Evolutionary conservation across 352 stramenopile genomes (phyloP), one percentile per base, ranked within the genome.

Genomic region (Globisporangium nunn): DNA sequence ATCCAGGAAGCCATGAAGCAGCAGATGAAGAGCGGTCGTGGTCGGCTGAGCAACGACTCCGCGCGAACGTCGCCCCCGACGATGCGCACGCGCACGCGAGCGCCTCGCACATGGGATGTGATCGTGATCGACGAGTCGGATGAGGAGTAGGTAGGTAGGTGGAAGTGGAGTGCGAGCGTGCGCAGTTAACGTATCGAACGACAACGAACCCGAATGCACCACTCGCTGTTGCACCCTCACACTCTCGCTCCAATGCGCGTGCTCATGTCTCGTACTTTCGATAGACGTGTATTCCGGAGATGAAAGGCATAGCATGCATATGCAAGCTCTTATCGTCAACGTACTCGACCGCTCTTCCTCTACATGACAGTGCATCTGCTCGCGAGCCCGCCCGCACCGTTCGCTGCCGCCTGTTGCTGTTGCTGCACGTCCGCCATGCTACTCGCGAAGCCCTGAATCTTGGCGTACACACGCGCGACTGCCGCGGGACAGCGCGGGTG

Each of bases 91-190:
- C 60, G 62, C 41, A 73, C 81, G 50, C 61, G 66, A 39, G 44
- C 66, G 54, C 64, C 67, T 17, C 65, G 63, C 5, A 50, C 77
- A 41, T 92, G 76, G 77, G 78, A 92, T 33, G 70, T 92, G 52
- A 92, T 90, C 54, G 80, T 90, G 58, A 92, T 92, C 54, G 75
- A 85, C 60, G 79, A 87, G 66, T 88, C 78, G 49, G 73, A 73
- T 41, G 68, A 71, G 40, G 70, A 81, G 50, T 67, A 54, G 33
- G 33, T 35, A 4, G 4, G 30, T 8, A 41, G 33, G 47, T 15
- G 14, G 28, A 54, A 28, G 6, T 23, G 23, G 23, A 23, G 23
- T 23, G 23, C 23, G 1, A 23, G 17, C 11, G 37, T 23, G 7
- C 41, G 35, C 54, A 17, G 40, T 2, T 35, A 56, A 54, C 6